Conservation (phyloP, 75 land plant genomes). For the Selaginella moellendorffii region DNA sequence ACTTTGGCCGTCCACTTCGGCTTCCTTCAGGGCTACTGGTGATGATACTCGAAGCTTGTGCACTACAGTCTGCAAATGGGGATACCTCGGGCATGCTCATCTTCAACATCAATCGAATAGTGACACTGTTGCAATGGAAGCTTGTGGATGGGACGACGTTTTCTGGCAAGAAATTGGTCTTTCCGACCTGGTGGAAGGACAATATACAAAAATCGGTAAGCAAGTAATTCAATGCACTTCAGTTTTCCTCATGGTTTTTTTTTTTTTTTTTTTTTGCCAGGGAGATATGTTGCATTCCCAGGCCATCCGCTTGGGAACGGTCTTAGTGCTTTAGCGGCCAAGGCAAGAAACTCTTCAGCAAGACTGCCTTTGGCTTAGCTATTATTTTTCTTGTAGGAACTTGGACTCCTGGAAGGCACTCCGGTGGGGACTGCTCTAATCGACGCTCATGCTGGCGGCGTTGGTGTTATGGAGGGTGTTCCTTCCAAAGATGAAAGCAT, state of each 20-base stretch:
- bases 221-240: not conserved
- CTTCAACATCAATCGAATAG: conserved; percentile 43
- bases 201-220: conserved; percentile 91
- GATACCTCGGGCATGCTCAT: conserved; percentile 95
- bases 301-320: conserved; percentile 93
- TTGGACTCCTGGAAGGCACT: conserved; percentile 70
- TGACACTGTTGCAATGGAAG: conserved; percentile 56
- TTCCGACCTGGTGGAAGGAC: conserved; percentile 89
- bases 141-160: conserved; percentile 98
- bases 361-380: not conserved
- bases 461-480: conserved; percentile 81
- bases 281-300: conserved; percentile 88
- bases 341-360: conserved; percentile 43
- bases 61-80: conserved; percentile 95
- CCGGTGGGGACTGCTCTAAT: conserved; percentile 86
- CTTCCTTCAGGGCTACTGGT: conserved; percentile 78
- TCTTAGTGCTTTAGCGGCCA: conserved; percentile 66
- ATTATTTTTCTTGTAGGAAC: conserved; percentile 40
- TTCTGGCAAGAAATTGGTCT: conserved; percentile 98
- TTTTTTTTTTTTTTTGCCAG: conserved; percentile 20
- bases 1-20: too few species aligned
- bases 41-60: conserved; percentile 95
- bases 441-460: conserved; percentile 99
- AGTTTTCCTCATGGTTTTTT: not conserved
- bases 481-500: conserved; percentile 22